Conservation (phyloP, 164 flowering plant species). For the Liquidambar formosana region DNA sequence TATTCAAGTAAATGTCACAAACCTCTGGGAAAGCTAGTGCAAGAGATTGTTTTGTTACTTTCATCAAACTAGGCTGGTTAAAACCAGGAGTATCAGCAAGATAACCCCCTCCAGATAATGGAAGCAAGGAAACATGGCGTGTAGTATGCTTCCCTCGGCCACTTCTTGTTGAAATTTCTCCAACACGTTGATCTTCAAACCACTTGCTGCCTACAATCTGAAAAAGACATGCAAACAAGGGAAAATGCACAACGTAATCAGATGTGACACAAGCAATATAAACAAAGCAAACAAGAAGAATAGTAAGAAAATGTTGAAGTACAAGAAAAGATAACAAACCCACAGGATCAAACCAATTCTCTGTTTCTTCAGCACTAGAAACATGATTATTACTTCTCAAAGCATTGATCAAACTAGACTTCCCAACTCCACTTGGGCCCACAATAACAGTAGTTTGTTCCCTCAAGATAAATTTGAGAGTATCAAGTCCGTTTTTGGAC, state of each 20-base stretch:
- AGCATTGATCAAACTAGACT: constrained; percentile 93
- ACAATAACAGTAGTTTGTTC: constrained; percentile 84
- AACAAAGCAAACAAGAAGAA: background rate
- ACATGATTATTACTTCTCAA: constrained; percentile 52
- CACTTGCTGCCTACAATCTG: constrained; percentile 81
- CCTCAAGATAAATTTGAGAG: constrained; percentile 55
- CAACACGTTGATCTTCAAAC: constrained; percentile 92
- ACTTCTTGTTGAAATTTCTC: constrained; percentile 86
- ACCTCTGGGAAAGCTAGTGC: constrained; percentile 91
- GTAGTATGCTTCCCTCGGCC: constrained; percentile 98
- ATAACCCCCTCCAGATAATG: constrained; percentile 77
- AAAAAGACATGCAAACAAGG: background rate
- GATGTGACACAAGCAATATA: background rate
- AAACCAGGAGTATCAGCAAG: constrained; percentile 99
- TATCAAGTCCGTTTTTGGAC: constrained; percentile 57
- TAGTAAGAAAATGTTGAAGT: background rate
- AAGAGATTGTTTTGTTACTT: constrained; percentile 82
- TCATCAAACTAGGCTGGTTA: constrained; percentile 87
- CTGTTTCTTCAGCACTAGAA: constrained; percentile 32
- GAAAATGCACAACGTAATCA: background rate
- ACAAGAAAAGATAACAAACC: constrained; percentile 22
- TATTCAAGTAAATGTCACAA: constrained; percentile 5
- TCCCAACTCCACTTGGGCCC: constrained; percentile 99
- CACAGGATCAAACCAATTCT: constrained; percentile 62
- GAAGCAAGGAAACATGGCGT: constrained; percentile 89